Percentiles rank a stretch among this genome's conserved stretches.
Evolutionary conservation across 164 flowering plant species (phyloP).

Genomic region (Protea cynaroides): DNA sequence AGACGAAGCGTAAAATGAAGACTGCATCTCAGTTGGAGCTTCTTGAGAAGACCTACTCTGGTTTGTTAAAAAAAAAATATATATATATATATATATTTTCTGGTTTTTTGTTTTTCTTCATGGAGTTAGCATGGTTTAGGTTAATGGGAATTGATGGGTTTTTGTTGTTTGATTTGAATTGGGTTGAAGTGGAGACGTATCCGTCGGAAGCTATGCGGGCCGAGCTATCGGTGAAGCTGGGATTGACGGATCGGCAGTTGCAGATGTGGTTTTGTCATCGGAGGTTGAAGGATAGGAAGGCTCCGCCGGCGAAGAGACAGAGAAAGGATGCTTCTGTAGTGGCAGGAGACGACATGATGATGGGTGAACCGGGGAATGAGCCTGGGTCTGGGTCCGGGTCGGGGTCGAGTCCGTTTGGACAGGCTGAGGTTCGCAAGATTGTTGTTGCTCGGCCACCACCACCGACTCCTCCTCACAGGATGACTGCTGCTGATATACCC

Average conservation of each 20-base stretch:
- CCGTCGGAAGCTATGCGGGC: constrained; percentile 71
- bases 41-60: constrained; percentile 78
- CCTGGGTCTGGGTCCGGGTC: constrained; percentile 42
- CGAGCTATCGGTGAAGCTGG: constrained; percentile 61
- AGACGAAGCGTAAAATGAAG: constrained; percentile 82
- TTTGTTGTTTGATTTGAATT: constrained; percentile 4
- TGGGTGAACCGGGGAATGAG: constrained; percentile 26
- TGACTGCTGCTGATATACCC: constrained; percentile 30
- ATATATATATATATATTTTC: neutral
- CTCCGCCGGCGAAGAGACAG: constrained; percentile 31
- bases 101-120: constrained; percentile 3
- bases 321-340: constrained; percentile 33
- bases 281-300: constrained; percentile 77
- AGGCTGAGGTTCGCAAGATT: constrained; percentile 25
- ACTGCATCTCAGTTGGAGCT: constrained; percentile 74
- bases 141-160: neutral
- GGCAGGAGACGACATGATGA: constrained; percentile 22
- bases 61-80: constrained; percentile 24
- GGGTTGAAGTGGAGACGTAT: constrained; percentile 49
- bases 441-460: constrained; percentile 22
- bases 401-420: constrained; percentile 42
- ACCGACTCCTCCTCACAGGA: too few species aligned
- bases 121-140: neutral
- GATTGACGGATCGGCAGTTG: constrained; percentile 77
- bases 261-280: constrained; percentile 99